phyloP scores from a whole-genome alignment of 257 asterid species.

The Catharanthus roseus region DNA sequence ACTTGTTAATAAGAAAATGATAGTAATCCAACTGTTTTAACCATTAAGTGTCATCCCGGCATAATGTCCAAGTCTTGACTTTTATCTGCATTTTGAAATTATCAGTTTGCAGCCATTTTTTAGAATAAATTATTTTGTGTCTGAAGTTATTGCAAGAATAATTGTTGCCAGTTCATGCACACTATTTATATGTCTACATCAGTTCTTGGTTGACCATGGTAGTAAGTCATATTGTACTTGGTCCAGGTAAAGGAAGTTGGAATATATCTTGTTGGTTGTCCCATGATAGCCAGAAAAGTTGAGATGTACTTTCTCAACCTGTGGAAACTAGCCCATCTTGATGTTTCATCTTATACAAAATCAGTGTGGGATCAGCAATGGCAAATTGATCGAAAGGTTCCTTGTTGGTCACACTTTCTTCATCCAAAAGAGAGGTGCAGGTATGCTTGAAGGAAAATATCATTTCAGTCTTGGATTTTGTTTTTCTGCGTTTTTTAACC shows the following conservation, averaged over 20 bases:
- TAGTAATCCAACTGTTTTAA: not conserved
- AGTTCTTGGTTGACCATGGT: constrained; percentile 5
- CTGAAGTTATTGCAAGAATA: not conserved
- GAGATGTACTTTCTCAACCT: constrained; percentile 58
- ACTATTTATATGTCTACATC: not conserved
- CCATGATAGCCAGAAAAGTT: constrained; percentile 47
- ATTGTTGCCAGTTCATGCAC: not conserved
- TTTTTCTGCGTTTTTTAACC: not conserved
- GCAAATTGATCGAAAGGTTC: constrained; percentile 67
- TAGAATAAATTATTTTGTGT: not conserved
- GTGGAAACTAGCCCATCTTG: constrained; percentile 77
- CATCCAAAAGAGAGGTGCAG: constrained; percentile 53
- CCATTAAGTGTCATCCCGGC: not conserved
- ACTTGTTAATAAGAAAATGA: not conserved
- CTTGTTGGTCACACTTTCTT: constrained; percentile 83
- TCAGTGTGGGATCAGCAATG: constrained; percentile 57
- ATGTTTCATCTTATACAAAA: constrained; percentile 48
- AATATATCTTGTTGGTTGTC: constrained; percentile 67
- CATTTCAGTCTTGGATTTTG: not conserved
- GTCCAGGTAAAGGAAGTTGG: constrained; percentile 82
- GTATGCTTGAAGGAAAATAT: constrained; percentile 32
- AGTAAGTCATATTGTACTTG: constrained; percentile 10
- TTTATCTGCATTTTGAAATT: not conserved
- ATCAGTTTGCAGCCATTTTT: not conserved
- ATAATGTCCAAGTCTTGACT: not conserved